Percentiles rank a stretch among this genome's conserved stretches.
phyloP scores from a whole-genome alignment of 2,329 filamentous ascomycete genomes.

The Penicillium sp. region DNA sequence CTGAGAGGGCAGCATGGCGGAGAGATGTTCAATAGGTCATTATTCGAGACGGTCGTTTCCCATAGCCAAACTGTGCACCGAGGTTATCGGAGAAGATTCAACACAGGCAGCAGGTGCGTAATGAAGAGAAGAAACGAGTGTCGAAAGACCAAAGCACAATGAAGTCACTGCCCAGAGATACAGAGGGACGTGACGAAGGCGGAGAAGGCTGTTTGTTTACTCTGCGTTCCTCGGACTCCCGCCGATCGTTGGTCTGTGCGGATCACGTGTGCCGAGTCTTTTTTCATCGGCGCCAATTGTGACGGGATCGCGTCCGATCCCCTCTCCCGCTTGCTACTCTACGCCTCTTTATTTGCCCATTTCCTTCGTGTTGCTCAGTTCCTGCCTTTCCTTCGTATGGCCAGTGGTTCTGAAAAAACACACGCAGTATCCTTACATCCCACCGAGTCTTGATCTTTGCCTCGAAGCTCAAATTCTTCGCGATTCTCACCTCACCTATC shows the following conservation, averaged over 20 bases:
- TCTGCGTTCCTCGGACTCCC: conserved; percentile 31
- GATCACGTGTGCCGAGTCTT: conserved; percentile 27
- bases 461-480: background rate
- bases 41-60: conserved; percentile 20
- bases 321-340: background rate
- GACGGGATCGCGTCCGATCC: background rate
- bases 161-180: conserved; percentile 6
- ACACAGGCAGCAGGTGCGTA: background rate
- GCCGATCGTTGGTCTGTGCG: conserved; percentile 27
- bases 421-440: too few relatives aligned
- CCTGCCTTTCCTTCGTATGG: too few relatives aligned
- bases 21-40: conserved; percentile 26
- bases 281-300: conserved; percentile 16
- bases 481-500: conserved; percentile 1
- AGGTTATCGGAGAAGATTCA: too few relatives aligned
- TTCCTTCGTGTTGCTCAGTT: too few relatives aligned
- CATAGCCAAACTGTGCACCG: conserved; percentile 11
- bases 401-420: too few relatives aligned
- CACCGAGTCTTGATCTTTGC: conserved; percentile 2
- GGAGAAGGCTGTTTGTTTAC: conserved; percentile 37
- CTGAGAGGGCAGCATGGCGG: conserved; percentile 50
- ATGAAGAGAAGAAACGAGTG: background rate
- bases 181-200: conserved; percentile 14
- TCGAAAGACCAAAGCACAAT: conserved; percentile 5
- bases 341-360: background rate